These are phyloP conservation scores for Thelephora terrestris DNA, from an alignment of 1,284 basidiomycete species.

Conservation along the genomic window DNA sequence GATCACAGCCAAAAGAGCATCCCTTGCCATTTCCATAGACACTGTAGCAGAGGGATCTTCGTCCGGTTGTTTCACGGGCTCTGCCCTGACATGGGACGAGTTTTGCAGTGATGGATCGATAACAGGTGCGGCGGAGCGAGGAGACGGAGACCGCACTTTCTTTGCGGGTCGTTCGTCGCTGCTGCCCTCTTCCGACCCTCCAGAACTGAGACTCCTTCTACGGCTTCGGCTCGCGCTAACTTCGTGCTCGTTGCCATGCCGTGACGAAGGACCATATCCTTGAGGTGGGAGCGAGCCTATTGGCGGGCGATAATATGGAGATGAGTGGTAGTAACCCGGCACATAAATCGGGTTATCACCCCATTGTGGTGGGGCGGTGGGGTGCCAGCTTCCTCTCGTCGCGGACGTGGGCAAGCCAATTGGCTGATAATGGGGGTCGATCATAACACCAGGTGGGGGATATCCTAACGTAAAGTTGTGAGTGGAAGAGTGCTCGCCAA, in stretches of 20 bases:
- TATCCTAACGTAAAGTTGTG: conserved; percentile 14
- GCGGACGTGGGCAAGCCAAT: conserved; percentile 42
- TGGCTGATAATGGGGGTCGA: conserved; percentile 25
- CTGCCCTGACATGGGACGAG: conserved; percentile 1
- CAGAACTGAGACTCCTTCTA: conserved; percentile 20
- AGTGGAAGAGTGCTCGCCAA: conserved; percentile 1
- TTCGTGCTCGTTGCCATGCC: conserved; percentile 1
- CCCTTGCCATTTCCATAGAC: conserved; percentile 15
- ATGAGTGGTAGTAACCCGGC: conserved; percentile 34
- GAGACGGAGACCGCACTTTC: too few relatives aligned
- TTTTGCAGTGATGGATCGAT: conserved; percentile 30
- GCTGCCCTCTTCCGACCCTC: conserved; percentile 11
- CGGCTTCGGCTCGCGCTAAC: conserved; percentile 11
- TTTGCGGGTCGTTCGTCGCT: not conserved
- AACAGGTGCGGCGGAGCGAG: conserved; percentile 12
- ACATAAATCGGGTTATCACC: conserved; percentile 23
- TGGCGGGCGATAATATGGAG: conserved; percentile 38
- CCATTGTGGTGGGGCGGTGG: conserved; percentile 23
- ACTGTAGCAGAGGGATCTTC: conserved; percentile 4
- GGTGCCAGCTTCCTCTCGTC: conserved; percentile 28
- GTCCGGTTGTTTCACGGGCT: conserved; percentile 2
- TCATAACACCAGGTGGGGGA: conserved; percentile 19
- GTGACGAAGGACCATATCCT: not conserved
- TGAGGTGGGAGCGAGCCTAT: conserved; percentile 17
- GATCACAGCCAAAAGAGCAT: conserved; percentile 18